phyloP scores from a whole-genome alignment of 495 filamentous ascomycete species.

The Polyplosphaeria fusca region DNA sequence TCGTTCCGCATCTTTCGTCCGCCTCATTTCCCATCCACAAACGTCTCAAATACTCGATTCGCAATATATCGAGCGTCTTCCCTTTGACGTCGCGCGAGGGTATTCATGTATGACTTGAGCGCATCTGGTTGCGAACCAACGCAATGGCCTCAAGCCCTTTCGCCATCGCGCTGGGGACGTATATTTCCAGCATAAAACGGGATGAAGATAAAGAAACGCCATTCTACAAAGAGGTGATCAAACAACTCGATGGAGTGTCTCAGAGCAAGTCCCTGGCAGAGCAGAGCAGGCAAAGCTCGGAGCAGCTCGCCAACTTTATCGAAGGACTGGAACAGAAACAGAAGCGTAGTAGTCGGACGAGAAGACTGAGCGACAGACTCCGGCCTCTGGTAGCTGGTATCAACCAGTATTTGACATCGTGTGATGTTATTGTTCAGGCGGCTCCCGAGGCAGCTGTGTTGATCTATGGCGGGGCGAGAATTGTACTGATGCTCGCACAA shows the following conservation, averaged over 20 bases:
- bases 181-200: constrained; percentile 17
- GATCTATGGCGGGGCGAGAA: constrained; percentile 15
- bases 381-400: constrained; percentile 7
- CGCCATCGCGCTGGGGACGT: constrained; percentile 11
- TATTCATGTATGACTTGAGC: no score
- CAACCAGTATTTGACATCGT: constrained; percentile 1
- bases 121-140: no score
- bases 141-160: constrained; percentile 4
- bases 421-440: constrained; percentile 21
- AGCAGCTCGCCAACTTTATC: constrained; percentile 10
- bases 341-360: constrained; percentile 10
- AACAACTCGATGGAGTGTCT: background rate
- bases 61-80: no score
- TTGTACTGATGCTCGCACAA: constrained; percentile 9
- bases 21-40: no score
- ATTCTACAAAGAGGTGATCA: constrained; percentile 20
- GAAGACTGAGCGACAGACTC: constrained; percentile 10
- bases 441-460: constrained; percentile 8
- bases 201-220: constrained; percentile 10
- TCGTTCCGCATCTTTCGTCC: no score
- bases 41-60: no score
- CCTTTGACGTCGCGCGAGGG: no score
- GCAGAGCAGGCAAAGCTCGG: background rate
- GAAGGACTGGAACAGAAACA: constrained; percentile 8
- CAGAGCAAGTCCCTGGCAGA: background rate